Base-by-base conservation (phyloP, 306 rosid species). In the Acacia acuminata region DNA sequence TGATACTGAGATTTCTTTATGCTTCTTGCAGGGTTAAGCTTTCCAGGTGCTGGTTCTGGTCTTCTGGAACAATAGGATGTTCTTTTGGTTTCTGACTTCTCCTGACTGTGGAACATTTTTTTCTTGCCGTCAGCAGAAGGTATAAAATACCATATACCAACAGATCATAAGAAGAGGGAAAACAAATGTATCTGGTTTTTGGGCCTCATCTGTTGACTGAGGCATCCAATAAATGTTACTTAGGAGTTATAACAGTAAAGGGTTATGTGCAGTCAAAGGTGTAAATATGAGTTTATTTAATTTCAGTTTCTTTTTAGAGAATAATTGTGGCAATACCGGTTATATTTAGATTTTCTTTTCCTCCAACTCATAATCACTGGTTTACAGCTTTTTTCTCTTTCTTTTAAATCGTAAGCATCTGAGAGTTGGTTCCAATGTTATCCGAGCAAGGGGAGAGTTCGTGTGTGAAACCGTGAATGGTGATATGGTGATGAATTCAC, bases 11-110 rank as follows among this genome's bases (percentile, higher is more conserved):
- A 74, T 4, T 48, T 78, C 63, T 30, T 67, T 63, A 24, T 82
- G 66, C 24, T 87, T 78, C 73, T 75, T 80, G 82, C 86, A 90
- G 88, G 63, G 55, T 30, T 84, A 80, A 76, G 60, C 71, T 38
- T n/a, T 70, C 25, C 24, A 9, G 79, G 20, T 56, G 25, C 78
- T 40, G 19, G 75, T n/a, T 34, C 40, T 61, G 36, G 36, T 19
- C 16, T 61, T 61, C 36, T 24, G 71, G 44, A 65, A 71, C 42
- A 55, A 10, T 73, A 34, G 74, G 58, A 58, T 51, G 72, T 40
- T 81, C 44, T 32, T 45, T 72, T 72, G 73, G 64, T 24, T 45
- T 70, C 61, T 72, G 78, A 78, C 75, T 75, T 65, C 80, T 83
- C 58, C 61, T 80, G 43, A 61, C 69, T 47, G 27, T 79, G 80